These are phyloP conservation scores for Gossypium trilobum DNA, from an alignment of 441 rosid genomes.

Conservation along the genomic window DNA sequence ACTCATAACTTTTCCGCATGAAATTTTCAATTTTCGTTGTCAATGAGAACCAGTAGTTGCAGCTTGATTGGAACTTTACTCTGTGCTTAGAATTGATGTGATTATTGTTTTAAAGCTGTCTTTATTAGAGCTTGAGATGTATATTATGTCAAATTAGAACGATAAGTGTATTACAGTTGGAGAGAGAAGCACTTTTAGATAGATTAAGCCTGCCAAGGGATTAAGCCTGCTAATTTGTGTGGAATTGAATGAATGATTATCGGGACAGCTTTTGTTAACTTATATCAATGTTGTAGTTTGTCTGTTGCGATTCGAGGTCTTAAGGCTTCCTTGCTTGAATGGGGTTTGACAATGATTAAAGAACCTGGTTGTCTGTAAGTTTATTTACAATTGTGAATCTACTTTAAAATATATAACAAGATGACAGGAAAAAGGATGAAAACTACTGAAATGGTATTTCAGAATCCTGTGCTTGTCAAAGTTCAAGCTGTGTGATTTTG, in stretches of 20 bases:
- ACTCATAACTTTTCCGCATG: not conserved
- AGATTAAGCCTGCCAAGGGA: not conserved
- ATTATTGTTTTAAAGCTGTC: not conserved
- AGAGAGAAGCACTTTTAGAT: not conserved
- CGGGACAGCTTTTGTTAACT: not conserved
- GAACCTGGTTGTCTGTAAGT: not conserved
- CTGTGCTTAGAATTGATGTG: not conserved
- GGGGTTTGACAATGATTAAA: not conserved
- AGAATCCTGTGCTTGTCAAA: not conserved
- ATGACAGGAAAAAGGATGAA: not conserved
- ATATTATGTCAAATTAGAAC: not conserved
- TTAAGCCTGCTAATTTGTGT: not conserved
- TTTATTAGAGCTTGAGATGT: not conserved
- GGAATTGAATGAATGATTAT: not conserved
- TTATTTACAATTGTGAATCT: not conserved
- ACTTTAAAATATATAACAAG: not conserved
- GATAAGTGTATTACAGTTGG: not conserved
- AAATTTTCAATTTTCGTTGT: not conserved
- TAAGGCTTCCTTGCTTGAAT: not conserved
- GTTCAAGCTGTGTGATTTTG: not conserved
- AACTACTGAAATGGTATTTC: not conserved
- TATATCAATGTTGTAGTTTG: not conserved
- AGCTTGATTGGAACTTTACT: not conserved
- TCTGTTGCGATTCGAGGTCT: not conserved
- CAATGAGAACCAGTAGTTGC: not conserved